Percentiles rank a stretch among this genome's conserved stretches.
phyloP scores from a whole-genome alignment of 768 basidiomycete species.

The Pilatotrama ljubarskyi region DNA sequence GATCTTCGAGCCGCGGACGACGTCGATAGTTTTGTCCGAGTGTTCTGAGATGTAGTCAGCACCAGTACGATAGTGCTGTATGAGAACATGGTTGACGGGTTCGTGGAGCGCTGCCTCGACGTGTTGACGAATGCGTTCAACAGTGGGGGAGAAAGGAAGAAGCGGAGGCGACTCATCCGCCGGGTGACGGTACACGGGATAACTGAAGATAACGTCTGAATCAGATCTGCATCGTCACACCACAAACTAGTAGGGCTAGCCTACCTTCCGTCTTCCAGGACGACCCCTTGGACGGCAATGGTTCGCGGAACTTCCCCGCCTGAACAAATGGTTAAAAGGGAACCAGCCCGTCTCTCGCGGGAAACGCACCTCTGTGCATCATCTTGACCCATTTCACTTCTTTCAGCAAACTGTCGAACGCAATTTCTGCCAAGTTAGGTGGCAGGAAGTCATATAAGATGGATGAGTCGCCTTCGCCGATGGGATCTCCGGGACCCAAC shows the following conservation, averaged over 20 bases:
- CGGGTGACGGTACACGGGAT: slow-evolving; percentile 81
- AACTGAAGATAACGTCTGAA: slow-evolving; percentile 39
- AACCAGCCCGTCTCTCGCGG: background rate
- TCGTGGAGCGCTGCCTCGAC: slow-evolving; percentile 61
- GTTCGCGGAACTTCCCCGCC: slow-evolving; percentile 73
- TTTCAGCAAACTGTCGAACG: slow-evolving; percentile 56
- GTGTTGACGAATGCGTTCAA: slow-evolving; percentile 59
- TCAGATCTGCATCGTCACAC: slow-evolving; percentile 24
- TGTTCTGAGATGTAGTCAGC: slow-evolving; percentile 85
- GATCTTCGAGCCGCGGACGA: slow-evolving; percentile 70
- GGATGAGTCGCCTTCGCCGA: slow-evolving; percentile 70
- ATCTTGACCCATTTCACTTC: slow-evolving; percentile 77
- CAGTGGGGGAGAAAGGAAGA: slow-evolving; percentile 65
- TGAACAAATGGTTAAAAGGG: slow-evolving; percentile 26
- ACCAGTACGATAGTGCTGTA: slow-evolving; percentile 78
- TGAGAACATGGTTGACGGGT: slow-evolving; percentile 81
- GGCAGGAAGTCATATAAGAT: slow-evolving; percentile 63
- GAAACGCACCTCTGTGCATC: slow-evolving; percentile 65
- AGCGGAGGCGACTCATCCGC: slow-evolving; percentile 76
- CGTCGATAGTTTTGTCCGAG: slow-evolving; percentile 84
- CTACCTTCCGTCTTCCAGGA: slow-evolving; percentile 53
- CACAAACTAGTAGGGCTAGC: slow-evolving; percentile 2
- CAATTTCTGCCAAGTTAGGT: slow-evolving; percentile 49
- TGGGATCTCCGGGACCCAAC: slow-evolving; percentile 33
- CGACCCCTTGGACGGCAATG: slow-evolving; percentile 61